A percentile compares a stretch with the other conserved stretches of the same genome.
phyloP scores from a whole-genome alignment of 805 yeast species.

The Zygoascus bituminiphila region DNA sequence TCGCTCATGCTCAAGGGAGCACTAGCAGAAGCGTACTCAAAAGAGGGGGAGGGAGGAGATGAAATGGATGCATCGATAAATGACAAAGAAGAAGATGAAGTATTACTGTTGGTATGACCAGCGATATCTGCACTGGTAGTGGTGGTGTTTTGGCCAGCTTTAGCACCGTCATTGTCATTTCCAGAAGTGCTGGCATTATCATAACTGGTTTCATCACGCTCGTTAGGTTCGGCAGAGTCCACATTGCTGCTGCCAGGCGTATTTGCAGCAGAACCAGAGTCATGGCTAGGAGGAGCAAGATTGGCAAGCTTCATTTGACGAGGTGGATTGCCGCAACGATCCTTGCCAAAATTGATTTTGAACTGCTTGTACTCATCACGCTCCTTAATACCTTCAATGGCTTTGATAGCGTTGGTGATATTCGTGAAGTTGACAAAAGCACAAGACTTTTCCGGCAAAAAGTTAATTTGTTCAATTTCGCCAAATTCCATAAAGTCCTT shows the following conservation, averaged over 20 bases:
- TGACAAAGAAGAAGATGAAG: conserved; percentile 1
- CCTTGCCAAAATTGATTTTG: conserved; percentile 88
- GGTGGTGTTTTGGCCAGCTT: background rate
- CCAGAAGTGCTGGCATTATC: background rate
- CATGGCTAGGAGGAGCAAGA: background rate
- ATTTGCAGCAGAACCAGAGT: background rate
- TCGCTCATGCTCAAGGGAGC: background rate
- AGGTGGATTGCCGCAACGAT: conserved; percentile 91
- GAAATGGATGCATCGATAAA: conserved; percentile 1
- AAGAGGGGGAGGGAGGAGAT: conserved; percentile 1
- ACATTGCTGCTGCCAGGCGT: background rate
- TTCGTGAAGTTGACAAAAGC: conserved; percentile 89
- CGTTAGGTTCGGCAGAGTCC: background rate
- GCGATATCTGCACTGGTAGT: background rate
- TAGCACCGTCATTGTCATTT: conserved; percentile 1
- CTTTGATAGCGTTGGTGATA: conserved; percentile 83
- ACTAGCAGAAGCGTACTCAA: background rate
- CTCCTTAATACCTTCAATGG: conserved; percentile 83
- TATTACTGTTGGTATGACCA: background rate
- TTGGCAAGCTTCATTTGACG: conserved; percentile 28
- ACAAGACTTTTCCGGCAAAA: conserved; percentile 73
- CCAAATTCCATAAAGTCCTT: conserved; percentile 76
- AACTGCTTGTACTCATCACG: conserved; percentile 52
- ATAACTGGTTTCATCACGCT: background rate
- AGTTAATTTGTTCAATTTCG: conserved; percentile 90